Evolutionary conservation across 441 rosid species (phyloP).

Genomic region (Theobroma grandiflorum): DNA sequence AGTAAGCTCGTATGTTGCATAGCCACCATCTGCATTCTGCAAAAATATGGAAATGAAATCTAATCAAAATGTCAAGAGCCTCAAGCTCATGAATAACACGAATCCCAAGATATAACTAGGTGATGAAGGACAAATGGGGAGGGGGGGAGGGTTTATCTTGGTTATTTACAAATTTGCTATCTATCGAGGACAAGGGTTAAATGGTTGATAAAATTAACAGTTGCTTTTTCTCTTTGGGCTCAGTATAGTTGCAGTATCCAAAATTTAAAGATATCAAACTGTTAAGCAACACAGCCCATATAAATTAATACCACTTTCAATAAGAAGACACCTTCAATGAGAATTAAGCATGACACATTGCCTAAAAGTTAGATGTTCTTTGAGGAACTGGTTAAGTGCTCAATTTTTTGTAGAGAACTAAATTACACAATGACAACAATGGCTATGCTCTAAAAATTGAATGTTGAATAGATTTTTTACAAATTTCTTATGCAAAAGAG

Average conservation of each 20-base stretch:
- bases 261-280: slow-evolving; percentile 9
- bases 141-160: neutral
- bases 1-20: slow-evolving; percentile 82
- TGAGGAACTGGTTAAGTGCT: neutral
- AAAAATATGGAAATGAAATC: slow-evolving; percentile 16
- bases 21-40: slow-evolving; percentile 89
- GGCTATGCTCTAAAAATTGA: neutral
- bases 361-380: neutral
- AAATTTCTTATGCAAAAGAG: neutral
- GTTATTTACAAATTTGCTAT: neutral
- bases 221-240: neutral
- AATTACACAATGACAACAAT: neutral
- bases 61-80: slow-evolving; percentile 12
- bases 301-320: neutral
- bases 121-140: neutral
- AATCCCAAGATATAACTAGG: neutral
- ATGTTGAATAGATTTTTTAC: neutral
- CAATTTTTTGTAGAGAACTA: neutral
- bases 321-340: slow-evolving; percentile 3
- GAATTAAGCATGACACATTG: neutral
- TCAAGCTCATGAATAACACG: neutral
- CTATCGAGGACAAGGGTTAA: too few species aligned
- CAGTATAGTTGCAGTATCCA: neutral
- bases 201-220: neutral
- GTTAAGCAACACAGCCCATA: neutral